Base-by-base conservation (phyloP, 805 yeast species). In the Candida yuanshanica region DNA sequence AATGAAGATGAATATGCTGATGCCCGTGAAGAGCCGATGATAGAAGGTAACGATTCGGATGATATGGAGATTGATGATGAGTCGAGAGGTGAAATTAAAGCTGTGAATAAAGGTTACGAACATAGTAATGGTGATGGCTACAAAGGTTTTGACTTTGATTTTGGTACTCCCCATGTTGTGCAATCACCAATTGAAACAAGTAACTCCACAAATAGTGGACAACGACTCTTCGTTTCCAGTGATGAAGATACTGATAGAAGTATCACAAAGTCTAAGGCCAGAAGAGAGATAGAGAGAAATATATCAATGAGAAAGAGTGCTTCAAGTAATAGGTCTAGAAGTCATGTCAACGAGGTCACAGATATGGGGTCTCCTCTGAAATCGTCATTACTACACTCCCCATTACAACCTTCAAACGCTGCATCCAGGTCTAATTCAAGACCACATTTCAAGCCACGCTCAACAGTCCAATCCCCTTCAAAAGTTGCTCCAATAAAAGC, bases 21-120 rank as follows among this genome's bases (percentile, higher is more conserved):
- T 43, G 55, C 56, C 0, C 32, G 42, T 39, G 56, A 52, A 27
- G 37, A 46, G n/a, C 53, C 45, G 18, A 45, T 38, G 33, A 31
- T 38, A 25, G 36, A 35, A 33, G 35, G 42, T 29, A 44, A 41
- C 23, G 46, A 48, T 34, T 48, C 46, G 12, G 46, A 42, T 16
- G 51, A 64, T 42, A 53, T 58, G 53, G 69, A 59, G 25, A 55
- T 60, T 31, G 60, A 59, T 20, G 61, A 53, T 22, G 59, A 50
- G 17, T 51, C 52, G 7, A 43, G 38, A 26, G 51, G 55, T 21
- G 37, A 38, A 6, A 51, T 55, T 5, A 41, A 41, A 20, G 32
- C 41, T 11, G 41, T 49, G 10, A 47, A 52, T 39, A 35, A 42
- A 7, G 17, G 29, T 24, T n/a, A 29, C 17, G 36, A 48, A 36